Evolutionary conservation across 2,329 filamentous ascomycete genomes (phyloP).

Genomic region (Trichoderma pleuroti): DNA sequence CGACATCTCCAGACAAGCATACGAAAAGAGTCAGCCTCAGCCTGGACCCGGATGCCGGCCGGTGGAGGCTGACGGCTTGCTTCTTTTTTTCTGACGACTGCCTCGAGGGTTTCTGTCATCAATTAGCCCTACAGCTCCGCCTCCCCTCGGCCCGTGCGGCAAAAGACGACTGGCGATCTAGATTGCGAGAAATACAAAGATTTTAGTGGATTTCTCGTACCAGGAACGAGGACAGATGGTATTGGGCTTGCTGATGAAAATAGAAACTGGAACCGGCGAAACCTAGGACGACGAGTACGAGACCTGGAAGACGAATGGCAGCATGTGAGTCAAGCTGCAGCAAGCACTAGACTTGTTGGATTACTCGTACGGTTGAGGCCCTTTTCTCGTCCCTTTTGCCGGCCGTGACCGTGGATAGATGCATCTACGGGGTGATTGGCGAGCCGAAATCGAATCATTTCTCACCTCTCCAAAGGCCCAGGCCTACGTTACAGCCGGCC

Average conservation of each 20-base stretch:
- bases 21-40: background rate
- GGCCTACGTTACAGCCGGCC: conserved; percentile 4
- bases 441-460: background rate
- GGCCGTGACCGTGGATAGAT: background rate
- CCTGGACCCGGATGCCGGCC: background rate
- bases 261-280: background rate
- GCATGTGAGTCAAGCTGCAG: background rate
- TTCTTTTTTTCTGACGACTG: background rate
- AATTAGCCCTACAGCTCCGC: background rate
- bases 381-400: background rate
- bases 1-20: background rate
- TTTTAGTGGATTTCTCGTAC: background rate
- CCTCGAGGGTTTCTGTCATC: background rate
- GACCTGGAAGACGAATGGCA: too few species aligned
- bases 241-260: background rate
- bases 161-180: background rate
- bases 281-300: background rate
- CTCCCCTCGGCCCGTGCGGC: conserved; percentile 2
- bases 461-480: background rate
- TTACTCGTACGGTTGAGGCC: background rate
- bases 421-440: background rate
- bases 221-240: background rate
- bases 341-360: background rate
- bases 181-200: background rate
- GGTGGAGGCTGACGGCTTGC: background rate